Base-by-base conservation (phyloP, 495 filamentous ascomycete species). In the Penicillium psychrofluorescens region DNA sequence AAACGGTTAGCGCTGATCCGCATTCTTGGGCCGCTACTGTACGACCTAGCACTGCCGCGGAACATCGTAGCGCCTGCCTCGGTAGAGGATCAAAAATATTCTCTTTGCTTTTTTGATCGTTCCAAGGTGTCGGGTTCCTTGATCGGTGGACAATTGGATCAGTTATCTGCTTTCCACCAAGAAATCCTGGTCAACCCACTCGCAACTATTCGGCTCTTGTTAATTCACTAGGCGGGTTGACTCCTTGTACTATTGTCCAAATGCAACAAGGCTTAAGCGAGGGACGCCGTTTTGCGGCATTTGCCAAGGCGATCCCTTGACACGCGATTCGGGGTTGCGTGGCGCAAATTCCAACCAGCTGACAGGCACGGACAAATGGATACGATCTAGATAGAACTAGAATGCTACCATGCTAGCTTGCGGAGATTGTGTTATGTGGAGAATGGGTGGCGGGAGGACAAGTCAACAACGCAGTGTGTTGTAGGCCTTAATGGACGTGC, bases 61-160 rank as follows among this genome's bases (percentile, higher is more conserved):
- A 35, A 22, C 29, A 39, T 37, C 48, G 48, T 50, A 50, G 45
- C 39, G 15, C 15, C 48, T 37, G 13, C 48, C 48, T 46, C 45
- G 43, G 42, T 37, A 44, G 35, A 31, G 12, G 38, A 15, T 44
- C n/a, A 42, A 33, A 1, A 14, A 6, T 22, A 3, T 6, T 22
- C 2, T 22, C 22, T 22, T 22, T 22, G 22, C 22, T 22, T 22
- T 22, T 22, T 22, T 22, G 22, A 6, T 22, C 22, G 22, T 22
- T 22, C 22, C 4, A 22, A 6, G 22, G 22, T 22, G 22, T 6
- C 6, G 22, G n/a, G 32, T 34, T 34, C 3, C 32, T 7, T 11
- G 32, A 9, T 34, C n/a, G 1, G 32, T 34, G 32, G 4, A 34
- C 32, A 4, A 12, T 12, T 34, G n/a, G 32, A 34, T 12, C 32